Percentiles rank a stretch among this genome's conserved stretches.
Conservation (phyloP, 31 red algal species). For the Asparagopsis taxiformis region DNA sequence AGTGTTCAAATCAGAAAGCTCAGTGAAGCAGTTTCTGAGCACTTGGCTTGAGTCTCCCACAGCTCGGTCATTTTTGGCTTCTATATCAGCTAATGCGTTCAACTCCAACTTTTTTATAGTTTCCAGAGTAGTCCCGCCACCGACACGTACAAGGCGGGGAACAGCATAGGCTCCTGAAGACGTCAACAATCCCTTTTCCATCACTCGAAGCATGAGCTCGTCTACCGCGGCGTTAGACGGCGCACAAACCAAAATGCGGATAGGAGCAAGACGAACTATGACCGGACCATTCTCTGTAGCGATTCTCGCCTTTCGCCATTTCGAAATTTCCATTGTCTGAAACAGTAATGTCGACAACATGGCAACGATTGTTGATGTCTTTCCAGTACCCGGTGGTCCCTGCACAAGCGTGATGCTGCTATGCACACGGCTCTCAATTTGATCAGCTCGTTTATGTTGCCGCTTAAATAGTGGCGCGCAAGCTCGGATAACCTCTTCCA, state of each 20-base stretch:
- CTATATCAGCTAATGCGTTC: constrained; percentile 7
- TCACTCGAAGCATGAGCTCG: constrained; percentile 70
- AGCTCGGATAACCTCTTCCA: constrained; percentile 20
- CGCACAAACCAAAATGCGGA: constrained; percentile 79
- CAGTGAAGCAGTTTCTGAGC: too few relatives aligned
- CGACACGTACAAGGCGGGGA: constrained; percentile 68
- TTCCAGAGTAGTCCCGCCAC: constrained; percentile 42
- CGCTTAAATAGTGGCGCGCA: constrained; percentile 27
- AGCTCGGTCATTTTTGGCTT: too few relatives aligned
- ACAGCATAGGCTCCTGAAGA: constrained; percentile 22
- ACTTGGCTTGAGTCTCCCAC: too few relatives aligned
- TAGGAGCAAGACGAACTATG: constrained; percentile 21
- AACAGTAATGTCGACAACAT: constrained; percentile 49
- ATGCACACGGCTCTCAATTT: background rate
- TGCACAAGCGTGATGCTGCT: constrained; percentile 55
- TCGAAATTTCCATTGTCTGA: background rate
- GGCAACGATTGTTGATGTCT: constrained; percentile 61
- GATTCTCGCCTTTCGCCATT: background rate
- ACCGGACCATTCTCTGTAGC: background rate
- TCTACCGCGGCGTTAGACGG: constrained; percentile 89
- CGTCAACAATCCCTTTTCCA: constrained; percentile 43
- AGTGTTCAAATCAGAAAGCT: too few relatives aligned
- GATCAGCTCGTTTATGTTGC: background rate
- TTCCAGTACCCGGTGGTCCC: constrained; percentile 77
- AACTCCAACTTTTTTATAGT: constrained; percentile 28